Conservation (phyloP, 208 protist species). For the Phytomonas francai region DNA sequence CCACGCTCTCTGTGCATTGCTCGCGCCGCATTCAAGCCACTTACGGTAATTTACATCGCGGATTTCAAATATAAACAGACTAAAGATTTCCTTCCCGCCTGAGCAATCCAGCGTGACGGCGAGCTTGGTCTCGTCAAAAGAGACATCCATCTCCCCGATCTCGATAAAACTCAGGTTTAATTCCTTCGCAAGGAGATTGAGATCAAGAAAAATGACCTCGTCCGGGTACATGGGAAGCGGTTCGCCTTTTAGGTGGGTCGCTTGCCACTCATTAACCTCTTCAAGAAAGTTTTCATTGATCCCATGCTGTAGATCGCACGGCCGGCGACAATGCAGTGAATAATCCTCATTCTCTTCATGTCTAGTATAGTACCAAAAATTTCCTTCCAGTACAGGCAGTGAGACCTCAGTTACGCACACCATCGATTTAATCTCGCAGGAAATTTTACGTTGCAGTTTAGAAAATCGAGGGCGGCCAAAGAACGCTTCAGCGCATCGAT, state of each 20-base stretch:
- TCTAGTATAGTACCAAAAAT: conserved; percentile 73
- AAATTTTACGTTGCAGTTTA: conserved; percentile 24
- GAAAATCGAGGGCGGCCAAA: conserved; percentile 14
- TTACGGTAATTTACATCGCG: conserved; percentile 35
- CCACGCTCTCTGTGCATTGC: conserved; percentile 26
- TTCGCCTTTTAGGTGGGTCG: conserved; percentile 15
- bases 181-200: conserved; percentile 52
- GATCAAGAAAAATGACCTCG: conserved; percentile 59
- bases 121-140: conserved; percentile 31
- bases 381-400: conserved; percentile 36
- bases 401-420: conserved; percentile 44
- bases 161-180: conserved; percentile 39
- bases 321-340: conserved; percentile 43
- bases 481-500: conserved; percentile 31
- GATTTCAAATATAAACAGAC: conserved; percentile 43
- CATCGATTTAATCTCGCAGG: conserved; percentile 37
- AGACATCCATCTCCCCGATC: conserved; percentile 56
- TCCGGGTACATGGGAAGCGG: conserved; percentile 44
- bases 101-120: conserved; percentile 57
- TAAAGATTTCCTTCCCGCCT: conserved; percentile 54
- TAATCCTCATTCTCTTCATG: conserved; percentile 44
- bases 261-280: conserved; percentile 29
- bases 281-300: conserved; percentile 34
- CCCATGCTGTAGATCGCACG: conserved; percentile 12
- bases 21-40: conserved; percentile 30